phyloP scores from a whole-genome alignment of 2,329 filamentous ascomycete genomes.

The Fusarium fujikuroi region DNA sequence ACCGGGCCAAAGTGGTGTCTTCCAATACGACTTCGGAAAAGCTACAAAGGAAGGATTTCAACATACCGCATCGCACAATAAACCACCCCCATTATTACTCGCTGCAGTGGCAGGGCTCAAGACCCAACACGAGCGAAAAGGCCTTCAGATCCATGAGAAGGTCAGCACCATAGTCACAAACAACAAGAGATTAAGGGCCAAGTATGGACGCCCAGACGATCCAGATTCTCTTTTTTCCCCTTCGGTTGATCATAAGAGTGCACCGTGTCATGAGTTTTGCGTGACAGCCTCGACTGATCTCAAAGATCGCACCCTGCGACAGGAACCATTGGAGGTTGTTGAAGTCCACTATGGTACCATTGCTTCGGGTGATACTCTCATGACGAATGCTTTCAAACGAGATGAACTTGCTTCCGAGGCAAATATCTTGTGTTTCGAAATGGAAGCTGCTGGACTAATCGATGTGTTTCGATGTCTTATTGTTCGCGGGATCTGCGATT shows the following conservation, averaged over 20 bases:
- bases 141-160: neutral
- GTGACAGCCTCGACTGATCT: rapidly evolving
- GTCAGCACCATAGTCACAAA: rapidly evolving
- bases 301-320: rapidly evolving
- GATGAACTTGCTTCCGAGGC: neutral
- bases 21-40: neutral
- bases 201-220: neutral
- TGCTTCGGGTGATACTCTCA: neutral
- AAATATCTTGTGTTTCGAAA: neutral
- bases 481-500: neutral
- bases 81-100: rapidly evolving
- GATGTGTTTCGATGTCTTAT: neutral
- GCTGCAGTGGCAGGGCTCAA: neutral
- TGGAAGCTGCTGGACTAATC: neutral
- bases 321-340: neutral
- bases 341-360: neutral
- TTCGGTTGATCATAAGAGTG: rapidly evolving
- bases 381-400: rapidly evolving
- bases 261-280: rapidly evolving
- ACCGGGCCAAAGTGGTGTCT: rapidly evolving
- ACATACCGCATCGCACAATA: rapidly evolving
- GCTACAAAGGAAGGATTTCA: neutral
- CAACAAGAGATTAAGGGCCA: rapidly evolving
- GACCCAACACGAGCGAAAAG: rapidly evolving
- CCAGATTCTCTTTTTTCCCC: rapidly evolving